These are phyloP conservation scores for Paratinospora sagittata DNA, from an alignment of 164 flowering plant genomes.

Conservation along the genomic window DNA sequence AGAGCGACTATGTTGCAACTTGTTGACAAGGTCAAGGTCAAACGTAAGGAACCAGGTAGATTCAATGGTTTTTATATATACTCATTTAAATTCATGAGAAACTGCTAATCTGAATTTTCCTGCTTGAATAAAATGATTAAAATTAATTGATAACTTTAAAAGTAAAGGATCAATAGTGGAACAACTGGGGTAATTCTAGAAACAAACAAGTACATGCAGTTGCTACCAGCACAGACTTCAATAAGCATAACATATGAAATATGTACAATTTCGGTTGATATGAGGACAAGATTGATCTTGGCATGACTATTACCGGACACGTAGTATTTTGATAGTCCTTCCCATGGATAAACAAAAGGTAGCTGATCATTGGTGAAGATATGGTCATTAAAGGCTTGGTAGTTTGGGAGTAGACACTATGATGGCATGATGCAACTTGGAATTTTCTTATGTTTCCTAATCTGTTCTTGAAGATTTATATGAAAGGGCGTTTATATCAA, in stretches of 20 bases:
- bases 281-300: too few relatives aligned
- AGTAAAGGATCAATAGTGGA: neutral
- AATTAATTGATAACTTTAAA: neutral
- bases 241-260: neutral
- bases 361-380: too few relatives aligned
- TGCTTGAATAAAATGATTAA: neutral
- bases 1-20: slow-evolving; percentile 81
- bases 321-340: too few relatives aligned
- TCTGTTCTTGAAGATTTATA: too few relatives aligned
- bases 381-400: too few relatives aligned
- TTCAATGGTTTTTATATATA: neutral
- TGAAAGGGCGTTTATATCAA: too few relatives aligned
- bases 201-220: neutral
- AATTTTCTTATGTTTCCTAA: too few relatives aligned
- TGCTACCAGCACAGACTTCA: neutral
- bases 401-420: too few relatives aligned
- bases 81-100: neutral
- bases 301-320: too few relatives aligned
- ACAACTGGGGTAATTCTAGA: neutral
- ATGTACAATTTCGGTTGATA: too few relatives aligned
- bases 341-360: too few relatives aligned
- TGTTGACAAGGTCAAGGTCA: slow-evolving; percentile 74
- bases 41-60: slow-evolving; percentile 58
- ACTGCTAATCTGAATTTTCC: neutral
- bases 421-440: too few relatives aligned